A percentile compares a stretch with the other conserved stretches of the same genome.
phyloP scores from a whole-genome alignment of 306 rosid genomes.

The Vigna angularis region DNA sequence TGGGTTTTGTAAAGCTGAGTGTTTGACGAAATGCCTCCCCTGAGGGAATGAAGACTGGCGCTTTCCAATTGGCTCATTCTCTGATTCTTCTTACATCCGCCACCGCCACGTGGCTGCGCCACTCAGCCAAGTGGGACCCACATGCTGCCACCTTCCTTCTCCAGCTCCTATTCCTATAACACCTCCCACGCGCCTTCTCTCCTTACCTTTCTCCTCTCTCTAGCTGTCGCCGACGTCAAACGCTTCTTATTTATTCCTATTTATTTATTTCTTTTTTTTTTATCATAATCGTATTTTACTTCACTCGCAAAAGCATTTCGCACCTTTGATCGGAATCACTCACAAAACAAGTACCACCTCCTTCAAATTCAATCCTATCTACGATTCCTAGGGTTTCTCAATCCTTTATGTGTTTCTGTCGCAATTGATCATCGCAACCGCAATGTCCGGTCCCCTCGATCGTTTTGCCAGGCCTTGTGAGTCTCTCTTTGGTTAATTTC shows the following conservation, averaged over 20 bases:
- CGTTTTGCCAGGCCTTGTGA: slow-evolving; percentile 86
- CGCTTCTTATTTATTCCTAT: slow-evolving; percentile 15
- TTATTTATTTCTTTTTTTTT: neutral
- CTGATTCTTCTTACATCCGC: neutral
- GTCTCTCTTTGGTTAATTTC: slow-evolving; percentile 32
- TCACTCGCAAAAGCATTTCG: neutral
- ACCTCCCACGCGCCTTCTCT: slow-evolving; percentile 7
- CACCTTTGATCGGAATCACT: neutral
- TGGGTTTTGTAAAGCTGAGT: neutral
- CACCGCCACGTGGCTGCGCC: slow-evolving; percentile 23
- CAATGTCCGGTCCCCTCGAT: slow-evolving; percentile 86
- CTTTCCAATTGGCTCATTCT: slow-evolving; percentile 24
- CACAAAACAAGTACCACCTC: neutral
- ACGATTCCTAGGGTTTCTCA: slow-evolving; percentile 43
- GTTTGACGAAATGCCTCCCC: slow-evolving; percentile 32
- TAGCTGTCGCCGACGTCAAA: slow-evolving; percentile 54
- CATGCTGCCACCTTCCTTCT: neutral
- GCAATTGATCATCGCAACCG: slow-evolving; percentile 25
- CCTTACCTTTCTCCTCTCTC: slow-evolving; percentile 14
- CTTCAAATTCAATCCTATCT: neutral
- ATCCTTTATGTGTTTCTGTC: slow-evolving; percentile 36
- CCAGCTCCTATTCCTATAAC: slow-evolving; percentile 9
- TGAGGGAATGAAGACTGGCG: neutral
- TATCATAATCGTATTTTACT: neutral
- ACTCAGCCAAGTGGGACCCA: slow-evolving; percentile 43